Evolutionary conservation across 2,329 filamentous ascomycete genomes (phyloP).

Genomic region (Nemania sp.): DNA sequence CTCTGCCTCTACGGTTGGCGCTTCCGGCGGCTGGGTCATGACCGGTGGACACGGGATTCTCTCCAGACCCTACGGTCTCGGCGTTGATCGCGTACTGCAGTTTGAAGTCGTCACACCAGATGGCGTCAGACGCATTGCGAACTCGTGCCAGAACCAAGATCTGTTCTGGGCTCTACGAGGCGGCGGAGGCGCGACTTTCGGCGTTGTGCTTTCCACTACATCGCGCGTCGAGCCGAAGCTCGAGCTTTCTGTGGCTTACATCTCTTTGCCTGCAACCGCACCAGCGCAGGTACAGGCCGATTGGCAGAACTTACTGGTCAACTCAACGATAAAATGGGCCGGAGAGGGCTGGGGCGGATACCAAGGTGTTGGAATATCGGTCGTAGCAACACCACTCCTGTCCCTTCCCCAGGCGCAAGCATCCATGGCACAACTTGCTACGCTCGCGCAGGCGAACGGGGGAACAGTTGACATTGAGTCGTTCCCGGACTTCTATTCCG

Average conservation of each 20-base stretch:
- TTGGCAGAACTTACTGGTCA: too few species aligned
- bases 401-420: too few species aligned
- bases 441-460: too few species aligned
- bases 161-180: slow-evolving; percentile 67
- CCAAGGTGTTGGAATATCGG: too few species aligned
- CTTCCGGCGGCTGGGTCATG: slow-evolving; percentile 16
- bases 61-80: slow-evolving; percentile 56
- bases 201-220: slow-evolving; percentile 48
- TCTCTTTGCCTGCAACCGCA: background rate
- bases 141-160: slow-evolving; percentile 47
- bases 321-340: too few species aligned
- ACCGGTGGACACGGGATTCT: slow-evolving; percentile 62
- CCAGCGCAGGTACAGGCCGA: too few species aligned
- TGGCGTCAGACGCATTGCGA: background rate
- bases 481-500: too few species aligned
- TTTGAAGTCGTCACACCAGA: slow-evolving; percentile 2
- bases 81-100: slow-evolving; percentile 47
- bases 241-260: background rate
- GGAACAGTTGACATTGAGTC: too few species aligned
- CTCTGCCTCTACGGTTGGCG: background rate
- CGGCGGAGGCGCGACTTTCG: slow-evolving; percentile 62
- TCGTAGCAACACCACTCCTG: too few species aligned
- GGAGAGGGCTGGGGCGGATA: too few species aligned
- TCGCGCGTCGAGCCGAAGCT: background rate
- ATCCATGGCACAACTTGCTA: too few species aligned